phyloP scores from a whole-genome alignment of 2,329 filamentous ascomycete species.

The Lachnellula arida region DNA sequence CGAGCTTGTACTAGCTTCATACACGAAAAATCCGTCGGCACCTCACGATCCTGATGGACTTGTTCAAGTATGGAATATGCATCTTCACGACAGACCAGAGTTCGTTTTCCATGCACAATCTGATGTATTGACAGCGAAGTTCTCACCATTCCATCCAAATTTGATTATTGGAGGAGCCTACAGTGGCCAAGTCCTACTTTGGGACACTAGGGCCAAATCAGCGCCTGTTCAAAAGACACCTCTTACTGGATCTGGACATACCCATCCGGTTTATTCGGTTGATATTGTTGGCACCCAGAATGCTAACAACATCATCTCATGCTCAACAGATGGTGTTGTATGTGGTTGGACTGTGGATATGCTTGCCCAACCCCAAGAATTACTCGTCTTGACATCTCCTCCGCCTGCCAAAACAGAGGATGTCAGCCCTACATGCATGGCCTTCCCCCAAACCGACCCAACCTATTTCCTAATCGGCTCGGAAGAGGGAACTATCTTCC shows the following conservation, averaged over 20 bases:
- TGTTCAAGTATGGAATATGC: conserved; percentile 94
- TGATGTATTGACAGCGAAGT: conserved; percentile 90
- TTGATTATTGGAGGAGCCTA: conserved; percentile 95
- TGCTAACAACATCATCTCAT: conserved; percentile 96
- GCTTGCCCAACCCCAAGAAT: conserved; percentile 93
- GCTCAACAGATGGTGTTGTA: conserved; percentile 92
- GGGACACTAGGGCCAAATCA: conserved; percentile 90
- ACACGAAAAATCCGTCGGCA: conserved; percentile 94
- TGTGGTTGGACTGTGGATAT: conserved; percentile 98
- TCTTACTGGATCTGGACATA: conserved; percentile 89
- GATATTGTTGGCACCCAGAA: conserved; percentile 97
- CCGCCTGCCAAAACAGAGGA: conserved; percentile 89
- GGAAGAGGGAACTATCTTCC: conserved; percentile 94
- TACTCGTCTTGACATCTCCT: conserved; percentile 81
- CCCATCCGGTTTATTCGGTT: conserved; percentile 92
- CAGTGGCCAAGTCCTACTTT: conserved; percentile 91
- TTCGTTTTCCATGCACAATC: conserved; percentile 96
- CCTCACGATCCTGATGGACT: conserved; percentile 91
- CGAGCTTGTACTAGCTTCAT: conserved; percentile 87
- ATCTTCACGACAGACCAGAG: conserved; percentile 90
- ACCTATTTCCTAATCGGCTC: conserved; percentile 97
- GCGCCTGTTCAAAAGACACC: conserved; percentile 94
- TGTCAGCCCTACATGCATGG: conserved; percentile 88
- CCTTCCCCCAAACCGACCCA: conserved; percentile 90
- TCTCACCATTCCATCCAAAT: conserved; percentile 98